Evolutionary conservation across 768 basidiomycete genomes (phyloP), one percentile per base, ranked within the genome.

Genomic region (Terana coerulea): DNA sequence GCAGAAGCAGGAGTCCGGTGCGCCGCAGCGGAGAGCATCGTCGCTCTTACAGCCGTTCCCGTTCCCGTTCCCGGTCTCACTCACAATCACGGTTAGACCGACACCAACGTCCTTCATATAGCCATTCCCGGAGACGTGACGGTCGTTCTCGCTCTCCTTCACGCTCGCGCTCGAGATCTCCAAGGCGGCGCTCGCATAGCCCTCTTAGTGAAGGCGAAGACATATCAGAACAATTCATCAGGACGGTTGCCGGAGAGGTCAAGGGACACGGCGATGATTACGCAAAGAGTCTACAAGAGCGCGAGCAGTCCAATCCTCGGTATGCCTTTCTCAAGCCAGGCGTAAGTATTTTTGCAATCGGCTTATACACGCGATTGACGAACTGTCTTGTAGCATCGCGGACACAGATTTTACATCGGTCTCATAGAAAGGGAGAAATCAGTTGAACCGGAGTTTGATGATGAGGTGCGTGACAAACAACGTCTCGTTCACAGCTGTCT

Each of bases 171-270:
- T 59, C 61, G 14, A 58, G 47, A 2, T 64, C 63, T 2, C 55
- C 29, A 6, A 7, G 33, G 28, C 33, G 26, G 28, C 17, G 28
- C 9, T n/a, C 31, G 11, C 39, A 46, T 17, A 26, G 31, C 50
- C 69, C 61, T 28, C 63, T 68, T 28, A 61, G 72, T 15, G 81
- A 80, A 37, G 86, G 86, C 22, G 83, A 85, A 22, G 76, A 79
- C 15, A 86, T 91, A 14, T 89, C 88, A 5, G 88, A 93, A 50
- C 80, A 79, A 11, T 95, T 98, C 59, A 86, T 99, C 53, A 78
- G 83, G 40, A 89, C 88, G 12, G 92, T 97, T 4, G 92, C 93
- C 17, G 79, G 79, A 3, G 88, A 92, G 66, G 84, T 97, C 10
- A 84, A 83, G 61, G 85, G 88, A 1, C 88, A 93, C 64, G 94